Evolutionary conservation across 2,329 filamentous ascomycete genomes (phyloP).

Genomic region (Sclerotinia sclerotiorum): DNA sequence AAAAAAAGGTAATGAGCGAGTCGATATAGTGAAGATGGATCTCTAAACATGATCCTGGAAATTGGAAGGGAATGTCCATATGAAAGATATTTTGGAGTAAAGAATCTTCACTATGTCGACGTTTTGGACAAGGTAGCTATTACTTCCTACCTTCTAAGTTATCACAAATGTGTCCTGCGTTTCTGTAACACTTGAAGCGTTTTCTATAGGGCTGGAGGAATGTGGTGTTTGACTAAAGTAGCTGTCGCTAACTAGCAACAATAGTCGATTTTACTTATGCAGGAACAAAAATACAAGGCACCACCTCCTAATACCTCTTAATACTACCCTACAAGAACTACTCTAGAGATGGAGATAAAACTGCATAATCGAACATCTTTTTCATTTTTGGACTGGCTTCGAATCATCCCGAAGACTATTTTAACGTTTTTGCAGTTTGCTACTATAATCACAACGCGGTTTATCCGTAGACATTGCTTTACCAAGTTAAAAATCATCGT

Average conservation of each 20-base stretch:
- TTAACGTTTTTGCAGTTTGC: no score
- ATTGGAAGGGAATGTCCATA: background rate
- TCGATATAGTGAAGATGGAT: background rate
- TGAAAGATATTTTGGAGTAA: background rate
- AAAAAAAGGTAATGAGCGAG: background rate
- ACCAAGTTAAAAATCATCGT: background rate
- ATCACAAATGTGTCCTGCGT: background rate
- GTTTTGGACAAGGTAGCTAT: background rate
- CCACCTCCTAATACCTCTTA: no score
- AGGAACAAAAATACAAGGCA: background rate
- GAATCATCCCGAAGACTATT: background rate
- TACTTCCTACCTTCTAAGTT: background rate
- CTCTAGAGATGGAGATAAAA: background rate
- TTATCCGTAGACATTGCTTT: background rate
- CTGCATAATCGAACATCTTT: background rate
- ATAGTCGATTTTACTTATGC: background rate
- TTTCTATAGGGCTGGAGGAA: background rate
- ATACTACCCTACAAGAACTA: background rate
- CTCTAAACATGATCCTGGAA: background rate
- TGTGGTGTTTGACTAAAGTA: background rate
- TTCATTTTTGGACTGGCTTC: no score
- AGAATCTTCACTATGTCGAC: background rate
- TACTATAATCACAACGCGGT: background rate
- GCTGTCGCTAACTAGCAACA: background rate
- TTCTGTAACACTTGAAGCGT: background rate